Conservation (phyloP, 352 stramenopile species). For the Phytophthora boehmeriae region DNA sequence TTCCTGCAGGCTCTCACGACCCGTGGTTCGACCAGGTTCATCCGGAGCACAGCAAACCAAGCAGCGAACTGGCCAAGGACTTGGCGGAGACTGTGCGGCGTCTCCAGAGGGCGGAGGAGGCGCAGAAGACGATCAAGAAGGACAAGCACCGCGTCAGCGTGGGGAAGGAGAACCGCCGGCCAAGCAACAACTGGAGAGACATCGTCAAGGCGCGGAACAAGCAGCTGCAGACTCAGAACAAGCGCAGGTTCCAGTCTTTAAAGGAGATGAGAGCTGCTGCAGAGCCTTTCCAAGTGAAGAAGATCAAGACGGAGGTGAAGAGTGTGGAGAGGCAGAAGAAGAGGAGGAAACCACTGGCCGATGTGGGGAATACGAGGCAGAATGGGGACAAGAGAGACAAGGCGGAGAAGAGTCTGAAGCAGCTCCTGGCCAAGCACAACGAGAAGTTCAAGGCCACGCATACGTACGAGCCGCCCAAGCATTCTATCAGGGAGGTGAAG, state of each 20-base stretch:
- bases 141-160: conserved; percentile 6
- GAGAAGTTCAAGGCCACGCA: conserved; percentile 78
- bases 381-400: conserved; percentile 3
- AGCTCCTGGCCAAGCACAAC: conserved; percentile 72
- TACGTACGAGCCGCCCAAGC: conserved; percentile 79
- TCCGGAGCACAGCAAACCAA: conserved; percentile 57
- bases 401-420: conserved; percentile 32
- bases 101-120: conserved; percentile 19
- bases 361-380: conserved; percentile 21
- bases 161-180: conserved; percentile 46
- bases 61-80: conserved; percentile 52
- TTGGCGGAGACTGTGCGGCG: conserved; percentile 10
- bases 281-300: conserved; percentile 28
- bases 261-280: conserved; percentile 24
- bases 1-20: conserved; percentile 39
- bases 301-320: conserved; percentile 6
- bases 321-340: not conserved
- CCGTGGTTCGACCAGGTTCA: conserved; percentile 74
- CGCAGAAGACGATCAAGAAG: conserved; percentile 22
- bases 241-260: conserved; percentile 22
- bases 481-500: conserved; percentile 78
- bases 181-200: conserved; percentile 15
- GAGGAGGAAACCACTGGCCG: conserved; percentile 18
- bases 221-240: conserved; percentile 8
- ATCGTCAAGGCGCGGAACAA: conserved; percentile 10